Evolutionary conservation across 257 asterid genomes (phyloP).

Genomic region (Nemophila menziesii): DNA sequence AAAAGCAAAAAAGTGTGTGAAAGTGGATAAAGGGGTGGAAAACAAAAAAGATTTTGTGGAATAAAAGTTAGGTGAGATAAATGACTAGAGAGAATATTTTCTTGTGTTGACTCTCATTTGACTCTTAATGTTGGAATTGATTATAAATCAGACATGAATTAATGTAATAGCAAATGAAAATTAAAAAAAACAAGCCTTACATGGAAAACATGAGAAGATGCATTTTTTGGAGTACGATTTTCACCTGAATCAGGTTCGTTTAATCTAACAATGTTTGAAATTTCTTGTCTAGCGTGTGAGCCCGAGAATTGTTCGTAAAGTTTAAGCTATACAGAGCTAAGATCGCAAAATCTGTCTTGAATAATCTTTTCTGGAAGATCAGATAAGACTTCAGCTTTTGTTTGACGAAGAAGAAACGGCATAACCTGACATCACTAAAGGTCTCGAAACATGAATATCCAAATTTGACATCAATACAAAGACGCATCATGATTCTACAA

Average conservation of each 20-base stretch:
- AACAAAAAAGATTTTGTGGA: too few relatives aligned
- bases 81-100: too few relatives aligned
- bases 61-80: too few relatives aligned
- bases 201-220: slow-evolving; percentile 98
- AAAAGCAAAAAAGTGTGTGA: too few relatives aligned
- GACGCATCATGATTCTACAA: too few relatives aligned
- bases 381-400: slow-evolving; percentile 91
- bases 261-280: slow-evolving; percentile 67
- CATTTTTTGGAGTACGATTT: slow-evolving; percentile 42
- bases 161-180: slow-evolving; percentile 4
- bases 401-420: slow-evolving; percentile 98
- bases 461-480: too few relatives aligned
- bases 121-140: too few relatives aligned
- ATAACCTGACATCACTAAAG: slow-evolving; percentile 56
- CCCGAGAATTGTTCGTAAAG: slow-evolving; percentile 92
- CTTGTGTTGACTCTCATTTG: too few relatives aligned
- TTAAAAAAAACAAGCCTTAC: slow-evolving; percentile 24
- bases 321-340: slow-evolving; percentile 82
- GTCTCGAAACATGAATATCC: too few relatives aligned
- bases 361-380: slow-evolving; percentile 96
- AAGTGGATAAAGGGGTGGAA: too few relatives aligned
- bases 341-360: slow-evolving; percentile 98
- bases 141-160: slow-evolving; percentile 14
- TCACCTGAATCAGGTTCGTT: slow-evolving; percentile 55
- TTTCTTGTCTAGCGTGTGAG: slow-evolving; percentile 78